phyloP scores from a whole-genome alignment of 2,329 filamentous ascomycete species.

The Scorias spongiosa region DNA sequence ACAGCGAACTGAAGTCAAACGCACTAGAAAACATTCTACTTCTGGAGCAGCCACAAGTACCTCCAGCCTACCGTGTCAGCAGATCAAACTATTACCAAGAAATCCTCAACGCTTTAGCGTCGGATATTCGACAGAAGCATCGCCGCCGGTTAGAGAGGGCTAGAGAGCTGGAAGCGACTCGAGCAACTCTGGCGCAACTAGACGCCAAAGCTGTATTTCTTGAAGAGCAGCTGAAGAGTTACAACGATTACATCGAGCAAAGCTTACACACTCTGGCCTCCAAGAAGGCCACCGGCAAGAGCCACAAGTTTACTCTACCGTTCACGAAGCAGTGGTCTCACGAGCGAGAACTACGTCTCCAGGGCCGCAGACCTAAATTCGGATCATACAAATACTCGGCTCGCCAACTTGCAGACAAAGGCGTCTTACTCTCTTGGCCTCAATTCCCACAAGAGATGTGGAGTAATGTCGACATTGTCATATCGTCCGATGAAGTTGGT shows the following conservation, averaged over 20 bases:
- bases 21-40: slow-evolving; percentile 87
- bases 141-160: slow-evolving; percentile 80
- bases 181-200: slow-evolving; percentile 57
- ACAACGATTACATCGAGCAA: slow-evolving; percentile 98
- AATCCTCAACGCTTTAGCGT: slow-evolving; percentile 88
- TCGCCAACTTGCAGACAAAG: slow-evolving; percentile 76
- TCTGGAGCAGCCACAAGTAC: slow-evolving; percentile 52
- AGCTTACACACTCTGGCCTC: slow-evolving; percentile 94
- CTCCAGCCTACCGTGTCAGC: slow-evolving; percentile 55
- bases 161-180: slow-evolving; percentile 73
- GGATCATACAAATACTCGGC: slow-evolving; percentile 96
- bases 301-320: slow-evolving; percentile 64
- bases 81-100: slow-evolving; percentile 88
- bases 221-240: slow-evolving; percentile 88
- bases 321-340: slow-evolving; percentile 99
- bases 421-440: slow-evolving; percentile 82
- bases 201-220: slow-evolving; percentile 82
- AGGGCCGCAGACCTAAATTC: slow-evolving; percentile 89
- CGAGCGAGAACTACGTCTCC: slow-evolving; percentile 83
- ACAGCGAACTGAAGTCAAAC: slow-evolving; percentile 81
- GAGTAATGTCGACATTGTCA: slow-evolving; percentile 86
- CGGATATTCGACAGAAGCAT: slow-evolving; percentile 95
- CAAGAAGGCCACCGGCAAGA: slow-evolving; percentile 76
- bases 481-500: slow-evolving; percentile 85
- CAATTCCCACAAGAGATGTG: slow-evolving; percentile 71